Conservation (phyloP, 441 rosid species). For the Pelargonium australe region DNA sequence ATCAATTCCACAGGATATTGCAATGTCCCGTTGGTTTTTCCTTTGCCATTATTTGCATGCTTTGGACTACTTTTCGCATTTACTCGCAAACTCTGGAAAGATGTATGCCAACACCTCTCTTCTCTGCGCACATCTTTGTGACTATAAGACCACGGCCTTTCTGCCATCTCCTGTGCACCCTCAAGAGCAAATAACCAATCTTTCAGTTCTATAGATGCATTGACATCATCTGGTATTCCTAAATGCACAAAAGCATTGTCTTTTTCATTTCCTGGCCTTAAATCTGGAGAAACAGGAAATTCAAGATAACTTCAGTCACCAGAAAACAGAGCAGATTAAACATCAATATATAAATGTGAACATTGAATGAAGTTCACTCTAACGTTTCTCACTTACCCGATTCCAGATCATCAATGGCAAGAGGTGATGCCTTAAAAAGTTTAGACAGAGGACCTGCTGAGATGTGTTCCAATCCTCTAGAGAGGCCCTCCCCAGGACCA, state of each 20-base stretch:
- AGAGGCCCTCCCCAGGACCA: slow-evolving; percentile 82
- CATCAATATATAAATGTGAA: not conserved
- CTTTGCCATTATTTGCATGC: slow-evolving; percentile 30
- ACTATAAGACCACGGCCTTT: slow-evolving; percentile 43
- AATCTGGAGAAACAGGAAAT: slow-evolving; percentile 33
- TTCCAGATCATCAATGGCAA: slow-evolving; percentile 42
- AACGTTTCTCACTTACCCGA: slow-evolving; percentile 38
- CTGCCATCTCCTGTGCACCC: slow-evolving; percentile 65
- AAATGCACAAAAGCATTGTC: slow-evolving; percentile 48
- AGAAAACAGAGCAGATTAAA: slow-evolving; percentile 8
- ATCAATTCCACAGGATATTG: slow-evolving; percentile 68
- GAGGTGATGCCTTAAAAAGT: slow-evolving; percentile 62
- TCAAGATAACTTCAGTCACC: slow-evolving; percentile 21
- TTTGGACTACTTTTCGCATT: slow-evolving; percentile 59
- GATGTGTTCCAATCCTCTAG: slow-evolving; percentile 72
- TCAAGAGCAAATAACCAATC: slow-evolving; percentile 98
- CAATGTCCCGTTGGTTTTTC: slow-evolving; percentile 27
- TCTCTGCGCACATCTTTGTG: slow-evolving; percentile 50
- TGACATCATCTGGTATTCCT: slow-evolving; percentile 78
- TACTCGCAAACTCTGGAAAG: slow-evolving; percentile 56
- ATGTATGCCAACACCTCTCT: slow-evolving; percentile 88
- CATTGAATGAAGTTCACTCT: not conserved
- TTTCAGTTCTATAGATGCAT: slow-evolving; percentile 64
- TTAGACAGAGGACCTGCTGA: slow-evolving; percentile 83
- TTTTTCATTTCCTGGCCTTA: slow-evolving; percentile 37